phyloP scores from a whole-genome alignment of 2,329 filamentous ascomycete genomes.

The Cladophialophora chaetospira region DNA sequence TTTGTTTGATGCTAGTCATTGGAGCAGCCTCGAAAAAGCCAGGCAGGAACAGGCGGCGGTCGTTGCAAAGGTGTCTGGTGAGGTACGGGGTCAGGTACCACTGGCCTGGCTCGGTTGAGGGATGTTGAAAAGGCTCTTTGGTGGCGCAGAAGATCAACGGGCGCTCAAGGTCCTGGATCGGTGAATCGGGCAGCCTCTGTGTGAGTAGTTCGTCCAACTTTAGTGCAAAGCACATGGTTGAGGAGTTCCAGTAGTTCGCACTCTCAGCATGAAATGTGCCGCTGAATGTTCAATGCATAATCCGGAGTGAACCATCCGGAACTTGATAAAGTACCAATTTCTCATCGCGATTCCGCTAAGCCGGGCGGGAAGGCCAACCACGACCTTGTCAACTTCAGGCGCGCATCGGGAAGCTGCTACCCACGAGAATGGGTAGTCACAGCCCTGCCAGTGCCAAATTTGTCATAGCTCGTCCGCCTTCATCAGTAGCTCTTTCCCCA shows the following conservation, averaged over 20 bases:
- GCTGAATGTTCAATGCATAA: no score
- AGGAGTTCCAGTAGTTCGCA: not conserved
- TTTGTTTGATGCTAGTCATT: not conserved
- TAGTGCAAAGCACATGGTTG: not conserved
- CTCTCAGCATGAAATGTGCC: no score
- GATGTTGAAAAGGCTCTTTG: not conserved
- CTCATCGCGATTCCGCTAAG: no score
- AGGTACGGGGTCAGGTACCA: not conserved
- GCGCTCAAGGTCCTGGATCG: no score
- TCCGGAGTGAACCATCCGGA: no score
- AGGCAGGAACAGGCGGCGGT: not conserved
- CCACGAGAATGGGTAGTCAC: not conserved
- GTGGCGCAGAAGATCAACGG: not conserved
- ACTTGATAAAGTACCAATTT: no score
- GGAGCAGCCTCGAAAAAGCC: not conserved
- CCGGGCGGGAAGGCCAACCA: no score
- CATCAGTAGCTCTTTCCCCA: slow-evolving; percentile 68
- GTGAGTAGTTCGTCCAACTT: not conserved
- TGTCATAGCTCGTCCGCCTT: slow-evolving; percentile 30
- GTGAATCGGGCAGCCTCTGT: not conserved
- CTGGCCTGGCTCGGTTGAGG: not conserved
- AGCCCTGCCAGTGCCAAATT: not conserved
- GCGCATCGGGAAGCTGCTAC: no score
- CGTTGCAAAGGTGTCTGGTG: not conserved
- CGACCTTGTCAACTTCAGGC: no score